Conservation (phyloP, 1,284 basidiomycete genomes). For the Ceratobasidium papillatum region DNA sequence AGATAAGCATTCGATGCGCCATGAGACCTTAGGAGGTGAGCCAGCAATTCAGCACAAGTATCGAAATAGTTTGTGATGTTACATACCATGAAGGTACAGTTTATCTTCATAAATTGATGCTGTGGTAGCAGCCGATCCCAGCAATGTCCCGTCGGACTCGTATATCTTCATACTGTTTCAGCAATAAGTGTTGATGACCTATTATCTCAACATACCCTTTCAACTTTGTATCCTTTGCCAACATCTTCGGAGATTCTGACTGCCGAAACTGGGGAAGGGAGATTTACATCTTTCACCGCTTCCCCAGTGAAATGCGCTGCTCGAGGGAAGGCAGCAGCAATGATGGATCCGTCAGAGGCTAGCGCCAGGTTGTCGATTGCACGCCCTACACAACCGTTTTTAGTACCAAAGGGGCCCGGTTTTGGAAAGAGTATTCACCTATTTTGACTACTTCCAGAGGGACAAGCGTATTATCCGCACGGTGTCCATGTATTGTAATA, state of each 20-base stretch:
- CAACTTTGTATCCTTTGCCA: slow-evolving; percentile 67
- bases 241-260: slow-evolving; percentile 66
- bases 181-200: not conserved
- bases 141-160: not conserved
- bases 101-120: slow-evolving; percentile 9
- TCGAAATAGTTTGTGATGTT: not conserved
- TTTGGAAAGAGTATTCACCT: slow-evolving; percentile 50
- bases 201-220: slow-evolving; percentile 66
- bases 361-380: slow-evolving; percentile 11
- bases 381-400: not conserved
- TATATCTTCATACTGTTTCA: slow-evolving; percentile 1
- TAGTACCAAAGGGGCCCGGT: not conserved
- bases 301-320: slow-evolving; percentile 49
- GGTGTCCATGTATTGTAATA: slow-evolving; percentile 64
- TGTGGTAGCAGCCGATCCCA: slow-evolving; percentile 10
- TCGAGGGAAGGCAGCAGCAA: slow-evolving; percentile 52
- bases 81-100: slow-evolving; percentile 14
- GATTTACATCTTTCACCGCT: slow-evolving; percentile 55
- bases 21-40: not conserved
- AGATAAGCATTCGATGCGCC: slow-evolving; percentile 3
- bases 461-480: slow-evolving; percentile 64
- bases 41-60: not conserved
- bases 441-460: slow-evolving; percentile 58
- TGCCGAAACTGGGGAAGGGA: slow-evolving; percentile 58
- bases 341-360: slow-evolving; percentile 49